These are phyloP conservation scores for Naganishia friedmannii DNA, from an alignment of 768 basidiomycete species.

Conservation along the genomic window DNA sequence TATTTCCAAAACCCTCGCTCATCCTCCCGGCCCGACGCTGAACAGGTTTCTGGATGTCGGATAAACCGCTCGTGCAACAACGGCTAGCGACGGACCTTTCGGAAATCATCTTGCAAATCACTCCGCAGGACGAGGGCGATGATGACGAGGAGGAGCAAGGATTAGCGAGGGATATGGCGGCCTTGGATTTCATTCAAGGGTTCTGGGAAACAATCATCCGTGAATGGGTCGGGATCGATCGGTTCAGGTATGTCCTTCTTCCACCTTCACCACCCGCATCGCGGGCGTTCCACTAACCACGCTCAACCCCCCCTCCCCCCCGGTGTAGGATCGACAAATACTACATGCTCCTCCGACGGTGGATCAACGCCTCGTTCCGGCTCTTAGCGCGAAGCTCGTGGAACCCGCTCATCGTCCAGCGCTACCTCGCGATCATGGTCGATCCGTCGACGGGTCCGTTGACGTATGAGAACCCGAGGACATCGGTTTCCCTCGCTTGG, in stretches of 20 bases:
- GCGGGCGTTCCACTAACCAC: too few species aligned
- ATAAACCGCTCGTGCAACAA: conserved; percentile 95
- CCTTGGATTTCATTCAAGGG: conserved; percentile 74
- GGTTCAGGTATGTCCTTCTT: conserved; percentile 64
- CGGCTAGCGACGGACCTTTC: conserved; percentile 81
- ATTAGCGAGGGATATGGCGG: conserved; percentile 51
- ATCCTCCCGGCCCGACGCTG: background rate
- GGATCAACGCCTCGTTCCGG: conserved; percentile 78
- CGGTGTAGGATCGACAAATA: conserved; percentile 84
- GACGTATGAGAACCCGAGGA: conserved; percentile 71
- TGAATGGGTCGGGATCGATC: conserved; percentile 92
- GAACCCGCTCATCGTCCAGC: conserved; percentile 59
- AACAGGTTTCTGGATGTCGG: conserved; percentile 98
- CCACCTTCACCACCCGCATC: background rate
- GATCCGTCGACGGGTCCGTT: conserved; percentile 70
- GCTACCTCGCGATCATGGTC: conserved; percentile 67
- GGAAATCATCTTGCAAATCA: conserved; percentile 72
- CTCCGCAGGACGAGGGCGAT: conserved; percentile 40
- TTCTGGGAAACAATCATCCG: conserved; percentile 88
- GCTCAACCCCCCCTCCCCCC: background rate
- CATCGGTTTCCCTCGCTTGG: conserved; percentile 74
- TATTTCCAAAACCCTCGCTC: background rate
- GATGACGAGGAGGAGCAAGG: conserved; percentile 13
- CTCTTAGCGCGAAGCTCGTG: conserved; percentile 71
- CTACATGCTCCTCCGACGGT: conserved; percentile 87